phyloP scores from a whole-genome alignment of 2,329 filamentous ascomycete genomes.

The Alternaria ethzedia region DNA sequence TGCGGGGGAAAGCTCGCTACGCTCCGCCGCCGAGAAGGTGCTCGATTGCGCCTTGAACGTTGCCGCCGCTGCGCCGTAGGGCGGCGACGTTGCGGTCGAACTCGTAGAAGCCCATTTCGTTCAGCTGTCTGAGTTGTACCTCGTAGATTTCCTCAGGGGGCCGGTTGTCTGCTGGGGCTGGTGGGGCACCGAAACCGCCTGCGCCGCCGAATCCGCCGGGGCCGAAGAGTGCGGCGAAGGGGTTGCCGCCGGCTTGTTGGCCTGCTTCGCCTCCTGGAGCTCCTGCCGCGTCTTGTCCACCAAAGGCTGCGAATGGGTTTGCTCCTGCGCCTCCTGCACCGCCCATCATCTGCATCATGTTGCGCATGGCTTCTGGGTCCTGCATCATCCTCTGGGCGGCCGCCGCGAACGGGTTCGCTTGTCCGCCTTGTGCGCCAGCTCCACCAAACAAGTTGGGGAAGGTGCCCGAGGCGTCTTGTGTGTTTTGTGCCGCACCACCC shows the following conservation, averaged over 20 bases:
- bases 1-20: constrained; percentile 21
- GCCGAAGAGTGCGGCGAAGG: constrained; percentile 53
- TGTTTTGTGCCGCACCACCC: constrained; percentile 24
- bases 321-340: constrained; percentile 51
- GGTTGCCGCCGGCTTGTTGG: constrained; percentile 39
- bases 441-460: constrained; percentile 61
- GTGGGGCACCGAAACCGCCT: constrained; percentile 44
- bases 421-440: constrained; percentile 33
- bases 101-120: constrained; percentile 99
- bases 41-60: constrained; percentile 89
- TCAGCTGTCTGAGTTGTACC: constrained; percentile 87
- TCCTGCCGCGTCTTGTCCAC: constrained; percentile 51
- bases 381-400: constrained; percentile 59
- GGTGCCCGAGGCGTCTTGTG: constrained; percentile 36
- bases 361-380: constrained; percentile 62
- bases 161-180: constrained; percentile 73
- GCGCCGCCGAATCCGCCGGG: constrained; percentile 52
- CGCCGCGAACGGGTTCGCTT: constrained; percentile 58
- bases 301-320: constrained; percentile 49
- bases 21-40: constrained; percentile 59
- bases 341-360: constrained; percentile 62
- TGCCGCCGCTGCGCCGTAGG: constrained; percentile 85
- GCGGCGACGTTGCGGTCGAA: constrained; percentile 93
- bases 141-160: constrained; percentile 94
- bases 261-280: constrained; percentile 41